Evolutionary conservation across 2,329 filamentous ascomycete species (phyloP), one percentile per base, ranked within the genome.

Genomic region (Volutella citrinella): DNA sequence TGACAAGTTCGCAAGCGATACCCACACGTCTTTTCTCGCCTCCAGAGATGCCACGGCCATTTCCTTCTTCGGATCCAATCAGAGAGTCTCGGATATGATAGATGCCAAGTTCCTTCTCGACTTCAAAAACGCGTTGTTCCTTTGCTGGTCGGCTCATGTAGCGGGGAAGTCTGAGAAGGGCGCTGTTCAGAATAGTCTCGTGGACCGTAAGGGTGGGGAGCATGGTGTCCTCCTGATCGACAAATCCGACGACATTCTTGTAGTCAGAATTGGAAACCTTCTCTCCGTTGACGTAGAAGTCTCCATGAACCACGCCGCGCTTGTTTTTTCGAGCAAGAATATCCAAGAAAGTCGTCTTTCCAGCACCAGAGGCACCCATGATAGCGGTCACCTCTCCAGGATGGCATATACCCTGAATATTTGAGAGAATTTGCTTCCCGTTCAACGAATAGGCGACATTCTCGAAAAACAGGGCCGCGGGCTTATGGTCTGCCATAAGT

Each of bases 221-320:
- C 82, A 98, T 91, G 6, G 91, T 95, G 57, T 98, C 93, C 56
- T 98, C 93, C 65, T 98, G 93, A 52, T 98, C 93, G 24, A 98
- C 93, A 52, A 97, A 98, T 15, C 94, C 93, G 46, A 96, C 84
- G 32, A 97, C 88, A 42, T 80, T 90, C 57, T 86, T 87, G 66
- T 93, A 98, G 43, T 96, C 87, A 19, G 77, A 63, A 57, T 96
- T 87, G 19, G 71, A 72, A 22, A 97, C 82, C 59, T 87, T 91
- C 60, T 97, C 88, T 20, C 93, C 94, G 48, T 97, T 97, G 54
- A 98, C 81, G 53, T 84, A 93, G 53, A 96, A 95, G 40, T 91
- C 78, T 14, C 94, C 94, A 8, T 74, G 68, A 1, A 85, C 78
- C 3, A 72, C 62, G 23, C 93, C 94, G 20, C 89, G 82, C 66